Conservation (phyloP, 169 alveolate genomes). For the Miamiensis avidus region DNA sequence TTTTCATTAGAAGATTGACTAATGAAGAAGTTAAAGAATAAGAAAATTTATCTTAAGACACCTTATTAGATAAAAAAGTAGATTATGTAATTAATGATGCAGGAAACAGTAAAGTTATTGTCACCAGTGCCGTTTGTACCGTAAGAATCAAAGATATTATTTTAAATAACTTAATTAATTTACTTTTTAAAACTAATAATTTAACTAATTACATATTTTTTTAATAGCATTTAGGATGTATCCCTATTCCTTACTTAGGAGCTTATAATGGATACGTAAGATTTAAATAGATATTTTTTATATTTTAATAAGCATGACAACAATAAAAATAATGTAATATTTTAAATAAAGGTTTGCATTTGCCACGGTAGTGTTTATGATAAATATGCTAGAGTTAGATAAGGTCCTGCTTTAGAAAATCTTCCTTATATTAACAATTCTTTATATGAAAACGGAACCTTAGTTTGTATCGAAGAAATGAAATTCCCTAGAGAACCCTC, state of each 20-base stretch:
- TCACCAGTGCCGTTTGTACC: constrained; percentile 80
- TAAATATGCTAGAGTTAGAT: constrained; percentile 81
- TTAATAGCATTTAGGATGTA: constrained; percentile 73
- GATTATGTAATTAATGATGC: constrained; percentile 69
- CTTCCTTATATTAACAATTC: constrained; percentile 68
- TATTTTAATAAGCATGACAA: not conserved
- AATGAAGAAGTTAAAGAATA: constrained; percentile 66
- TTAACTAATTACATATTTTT: too few relatives aligned
- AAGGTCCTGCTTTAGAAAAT: constrained; percentile 82
- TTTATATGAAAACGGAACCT: constrained; percentile 57
- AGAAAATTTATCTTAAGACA: constrained; percentile 51
- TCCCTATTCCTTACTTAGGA: constrained; percentile 85
- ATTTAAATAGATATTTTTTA: not conserved
- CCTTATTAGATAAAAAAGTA: constrained; percentile 61
- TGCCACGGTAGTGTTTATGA: constrained; percentile 86
- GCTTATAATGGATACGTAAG: constrained; percentile 56
- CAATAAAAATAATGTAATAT: not conserved
- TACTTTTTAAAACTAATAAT: not conserved
- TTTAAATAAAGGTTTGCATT: constrained; percentile 77
- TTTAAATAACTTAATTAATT: too few relatives aligned
- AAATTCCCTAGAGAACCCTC: constrained; percentile 74
- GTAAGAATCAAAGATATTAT: not conserved
- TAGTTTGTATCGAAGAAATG: constrained; percentile 71
- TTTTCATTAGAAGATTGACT: constrained; percentile 81
- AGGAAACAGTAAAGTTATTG: constrained; percentile 78